Conservation (phyloP, 192 early-diverging fungal species). For the Coemansia sp. region DNA sequence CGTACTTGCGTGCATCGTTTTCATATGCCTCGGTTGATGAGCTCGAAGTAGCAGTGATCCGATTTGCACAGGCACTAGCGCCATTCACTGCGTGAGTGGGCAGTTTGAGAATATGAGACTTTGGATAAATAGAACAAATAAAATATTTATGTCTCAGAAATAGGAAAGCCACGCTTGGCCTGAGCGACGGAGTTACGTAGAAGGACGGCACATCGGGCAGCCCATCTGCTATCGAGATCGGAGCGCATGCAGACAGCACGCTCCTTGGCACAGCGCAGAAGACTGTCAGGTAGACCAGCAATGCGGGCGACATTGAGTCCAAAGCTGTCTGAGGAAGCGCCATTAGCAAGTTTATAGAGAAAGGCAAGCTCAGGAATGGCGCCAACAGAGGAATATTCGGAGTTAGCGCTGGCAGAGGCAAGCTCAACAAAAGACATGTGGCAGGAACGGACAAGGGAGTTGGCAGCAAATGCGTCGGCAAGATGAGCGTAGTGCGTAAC, state of each 20-base stretch:
- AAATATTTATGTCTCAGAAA: not conserved
- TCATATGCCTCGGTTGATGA: constrained; percentile 62
- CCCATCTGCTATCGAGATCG: constrained; percentile 36
- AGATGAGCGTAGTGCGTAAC: constrained; percentile 94
- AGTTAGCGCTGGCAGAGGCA: constrained; percentile 58
- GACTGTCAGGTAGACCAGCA: constrained; percentile 75
- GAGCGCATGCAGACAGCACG: constrained; percentile 73
- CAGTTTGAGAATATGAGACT: no score
- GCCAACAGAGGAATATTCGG: constrained; percentile 58
- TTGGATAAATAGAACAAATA: not conserved
- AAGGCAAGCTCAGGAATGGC: constrained; percentile 74
- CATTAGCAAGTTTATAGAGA: constrained; percentile 84
- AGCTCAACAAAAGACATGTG: constrained; percentile 58
- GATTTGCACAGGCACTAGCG: constrained; percentile 60
- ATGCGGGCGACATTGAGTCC: constrained; percentile 97
- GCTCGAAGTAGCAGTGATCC: constrained; percentile 62
- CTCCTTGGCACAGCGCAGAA: constrained; percentile 68
- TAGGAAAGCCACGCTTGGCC: not conserved
- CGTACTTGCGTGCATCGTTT: constrained; percentile 69
- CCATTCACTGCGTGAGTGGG: constrained; percentile 18
- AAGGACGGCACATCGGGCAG: constrained; percentile 16
- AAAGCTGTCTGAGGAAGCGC: constrained; percentile 86
- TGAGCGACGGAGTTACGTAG: constrained; percentile 30
- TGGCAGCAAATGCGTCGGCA: constrained; percentile 55
- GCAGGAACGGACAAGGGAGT: constrained; percentile 17